Evolutionary conservation across 495 filamentous ascomycete genomes (phyloP).

Genomic region (Lepraria neglecta): DNA sequence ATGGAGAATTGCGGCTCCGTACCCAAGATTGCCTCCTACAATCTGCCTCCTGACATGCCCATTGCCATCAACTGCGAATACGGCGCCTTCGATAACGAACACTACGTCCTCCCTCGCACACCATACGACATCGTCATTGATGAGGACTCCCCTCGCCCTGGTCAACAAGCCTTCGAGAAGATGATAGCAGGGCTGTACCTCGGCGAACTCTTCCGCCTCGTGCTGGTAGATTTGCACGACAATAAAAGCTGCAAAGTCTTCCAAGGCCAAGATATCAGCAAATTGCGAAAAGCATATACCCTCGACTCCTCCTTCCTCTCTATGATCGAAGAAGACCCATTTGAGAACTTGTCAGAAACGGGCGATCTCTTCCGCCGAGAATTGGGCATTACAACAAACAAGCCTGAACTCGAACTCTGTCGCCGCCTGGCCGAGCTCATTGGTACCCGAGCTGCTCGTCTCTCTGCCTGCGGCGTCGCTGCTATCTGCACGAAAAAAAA

Average conservation of each 20-base stretch:
- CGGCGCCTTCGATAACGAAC: constrained; percentile 97
- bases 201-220: constrained; percentile 89
- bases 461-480: constrained; percentile 89
- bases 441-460: constrained; percentile 84
- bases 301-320: constrained; percentile 93
- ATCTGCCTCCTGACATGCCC: constrained; percentile 78
- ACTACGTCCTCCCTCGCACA: constrained; percentile 83
- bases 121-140: constrained; percentile 80
- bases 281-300: constrained; percentile 73
- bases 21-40: constrained; percentile 90
- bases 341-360: constrained; percentile 87
- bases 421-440: constrained; percentile 87
- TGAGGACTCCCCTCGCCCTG: constrained; percentile 86
- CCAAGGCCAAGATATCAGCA: constrained; percentile 68
- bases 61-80: constrained; percentile 99
- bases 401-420: constrained; percentile 75
- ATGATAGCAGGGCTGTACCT: constrained; percentile 96
- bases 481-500: constrained; percentile 95
- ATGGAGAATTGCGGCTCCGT: constrained; percentile 90
- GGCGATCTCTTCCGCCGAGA: constrained; percentile 68
- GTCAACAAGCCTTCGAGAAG: constrained; percentile 96
- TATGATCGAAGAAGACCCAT: constrained; percentile 90
- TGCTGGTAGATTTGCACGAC: constrained; percentile 77
- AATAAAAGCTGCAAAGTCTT: constrained; percentile 74
- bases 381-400: constrained; percentile 60